Evolutionary conservation across 352 stramenopile genomes (phyloP).

Genomic region (Globisporangium canariense): DNA sequence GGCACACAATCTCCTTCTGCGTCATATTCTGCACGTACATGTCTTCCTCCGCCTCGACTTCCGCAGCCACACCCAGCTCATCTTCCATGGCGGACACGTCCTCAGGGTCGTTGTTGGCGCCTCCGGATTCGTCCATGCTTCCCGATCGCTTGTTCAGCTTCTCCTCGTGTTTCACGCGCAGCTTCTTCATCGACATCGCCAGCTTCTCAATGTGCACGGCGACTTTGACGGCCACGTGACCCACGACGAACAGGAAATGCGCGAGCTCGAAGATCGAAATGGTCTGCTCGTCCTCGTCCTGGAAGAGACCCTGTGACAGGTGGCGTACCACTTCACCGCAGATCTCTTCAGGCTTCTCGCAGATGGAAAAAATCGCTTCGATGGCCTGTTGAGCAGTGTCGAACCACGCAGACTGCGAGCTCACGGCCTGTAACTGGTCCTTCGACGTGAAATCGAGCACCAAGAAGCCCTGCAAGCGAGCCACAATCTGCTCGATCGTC

Average conservation of each 20-base stretch:
- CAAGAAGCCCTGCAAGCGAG: constrained; percentile 83
- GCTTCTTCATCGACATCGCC: constrained; percentile 78
- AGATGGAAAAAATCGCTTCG: constrained; percentile 91
- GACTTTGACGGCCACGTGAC: constrained; percentile 93
- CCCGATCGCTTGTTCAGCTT: constrained; percentile 35
- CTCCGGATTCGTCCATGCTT: constrained; percentile 19
- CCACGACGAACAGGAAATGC: constrained; percentile 95
- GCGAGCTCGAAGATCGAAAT: constrained; percentile 73
- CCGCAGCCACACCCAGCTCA: constrained; percentile 89
- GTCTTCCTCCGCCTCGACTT: constrained; percentile 88
- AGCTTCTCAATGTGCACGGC: constrained; percentile 94
- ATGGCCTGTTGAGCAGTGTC: constrained; percentile 90
- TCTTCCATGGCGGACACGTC: constrained; percentile 90
- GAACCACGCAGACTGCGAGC: constrained; percentile 85
- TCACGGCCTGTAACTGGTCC: constrained; percentile 37
- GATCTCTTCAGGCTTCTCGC: constrained; percentile 84
- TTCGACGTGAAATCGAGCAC: constrained; percentile 85
- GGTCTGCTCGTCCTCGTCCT: constrained; percentile 55
- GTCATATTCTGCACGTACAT: constrained; percentile 91
- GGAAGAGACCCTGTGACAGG: constrained; percentile 57
- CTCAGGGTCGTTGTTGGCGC: constrained; percentile 32
- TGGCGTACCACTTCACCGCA: constrained; percentile 70
- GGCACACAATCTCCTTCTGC: constrained; percentile 89
- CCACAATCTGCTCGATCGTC: constrained; percentile 87
- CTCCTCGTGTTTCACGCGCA: constrained; percentile 81